Percentiles rank a stretch among this genome's conserved stretches.
Evolutionary conservation across 805 yeast genomes (phyloP).

Genomic region (Vanderwaltozyma tropicalis): DNA sequence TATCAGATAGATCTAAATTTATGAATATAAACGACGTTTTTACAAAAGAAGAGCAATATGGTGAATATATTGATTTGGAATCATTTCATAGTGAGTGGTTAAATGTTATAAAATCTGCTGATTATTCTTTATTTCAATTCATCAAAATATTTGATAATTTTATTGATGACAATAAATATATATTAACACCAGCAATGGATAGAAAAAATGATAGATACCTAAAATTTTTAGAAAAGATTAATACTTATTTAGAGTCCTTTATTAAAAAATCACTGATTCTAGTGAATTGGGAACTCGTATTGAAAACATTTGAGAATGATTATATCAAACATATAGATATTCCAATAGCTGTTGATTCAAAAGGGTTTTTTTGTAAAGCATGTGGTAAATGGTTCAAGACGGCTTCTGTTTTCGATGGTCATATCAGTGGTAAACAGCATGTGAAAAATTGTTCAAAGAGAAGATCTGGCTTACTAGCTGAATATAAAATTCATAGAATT

Average conservation of each 20-base stretch:
- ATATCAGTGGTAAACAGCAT: constrained; percentile 69
- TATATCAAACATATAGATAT: constrained; percentile 12
- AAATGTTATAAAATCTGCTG: constrained; percentile 30
- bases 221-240: constrained; percentile 37
- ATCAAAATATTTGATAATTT: constrained; percentile 36
- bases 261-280: constrained; percentile 42
- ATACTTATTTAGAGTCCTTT: constrained; percentile 41
- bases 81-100: constrained; percentile 44
- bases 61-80: constrained; percentile 51
- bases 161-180: constrained; percentile 18
- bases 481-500: constrained; percentile 32
- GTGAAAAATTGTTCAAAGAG: constrained; percentile 34
- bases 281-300: constrained; percentile 26
- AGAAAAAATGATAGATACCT: constrained; percentile 31
- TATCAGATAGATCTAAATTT: constrained; percentile 42
- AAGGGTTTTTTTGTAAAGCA: constrained; percentile 41
- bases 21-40: constrained; percentile 42
- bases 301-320: constrained; percentile 4
- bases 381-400: constrained; percentile 61
- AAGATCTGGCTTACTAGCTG: constrained; percentile 24
- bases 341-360: constrained; percentile 14
- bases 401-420: constrained; percentile 54
- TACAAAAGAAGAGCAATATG: constrained; percentile 51
- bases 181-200: constrained; percentile 19
- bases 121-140: constrained; percentile 41